A percentile compares a stretch with the other conserved stretches of the same genome.
Evolutionary conservation across 73 alveolate species (phyloP).

Genomic region (Breviolum minutum): DNA sequence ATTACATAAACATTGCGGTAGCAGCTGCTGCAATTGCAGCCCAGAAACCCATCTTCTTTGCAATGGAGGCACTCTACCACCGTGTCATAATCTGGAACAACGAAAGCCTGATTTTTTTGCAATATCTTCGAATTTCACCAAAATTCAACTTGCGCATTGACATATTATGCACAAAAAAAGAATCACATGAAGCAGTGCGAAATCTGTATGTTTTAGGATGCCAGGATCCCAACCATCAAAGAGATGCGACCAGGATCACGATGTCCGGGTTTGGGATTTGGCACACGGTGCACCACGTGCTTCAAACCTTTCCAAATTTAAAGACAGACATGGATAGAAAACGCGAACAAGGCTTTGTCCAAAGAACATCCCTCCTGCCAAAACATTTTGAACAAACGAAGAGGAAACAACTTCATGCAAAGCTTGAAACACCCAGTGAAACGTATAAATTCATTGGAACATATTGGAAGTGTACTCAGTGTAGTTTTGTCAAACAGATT

Average conservation of each 20-base stretch:
- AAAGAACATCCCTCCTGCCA: neutral
- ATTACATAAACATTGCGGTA: no score
- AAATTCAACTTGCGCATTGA: no score
- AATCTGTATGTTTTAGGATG: neutral
- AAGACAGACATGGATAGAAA: neutral
- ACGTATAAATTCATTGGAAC: no score
- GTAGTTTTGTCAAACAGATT: neutral
- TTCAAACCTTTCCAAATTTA: constrained; percentile 35
- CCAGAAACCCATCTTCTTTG: constrained; percentile 54
- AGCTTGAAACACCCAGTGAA: neutral
- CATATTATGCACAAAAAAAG: no score
- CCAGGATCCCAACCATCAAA: neutral
- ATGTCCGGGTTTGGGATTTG: constrained; percentile 72
- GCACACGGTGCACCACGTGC: constrained; percentile 94
- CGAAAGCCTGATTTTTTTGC: constrained; percentile 2
- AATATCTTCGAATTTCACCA: neutral
- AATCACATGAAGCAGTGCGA: no score
- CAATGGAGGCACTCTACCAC: constrained; percentile 91
- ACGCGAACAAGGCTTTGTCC: neutral
- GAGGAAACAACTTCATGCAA: neutral
- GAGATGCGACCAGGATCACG: constrained; percentile 17
- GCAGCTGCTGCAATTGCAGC: neutral
- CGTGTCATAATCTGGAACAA: constrained; percentile 74
- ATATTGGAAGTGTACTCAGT: no score
- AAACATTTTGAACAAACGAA: neutral